Base-by-base conservation (phyloP, 1,284 basidiomycete species). In the Naganishia albida region DNA sequence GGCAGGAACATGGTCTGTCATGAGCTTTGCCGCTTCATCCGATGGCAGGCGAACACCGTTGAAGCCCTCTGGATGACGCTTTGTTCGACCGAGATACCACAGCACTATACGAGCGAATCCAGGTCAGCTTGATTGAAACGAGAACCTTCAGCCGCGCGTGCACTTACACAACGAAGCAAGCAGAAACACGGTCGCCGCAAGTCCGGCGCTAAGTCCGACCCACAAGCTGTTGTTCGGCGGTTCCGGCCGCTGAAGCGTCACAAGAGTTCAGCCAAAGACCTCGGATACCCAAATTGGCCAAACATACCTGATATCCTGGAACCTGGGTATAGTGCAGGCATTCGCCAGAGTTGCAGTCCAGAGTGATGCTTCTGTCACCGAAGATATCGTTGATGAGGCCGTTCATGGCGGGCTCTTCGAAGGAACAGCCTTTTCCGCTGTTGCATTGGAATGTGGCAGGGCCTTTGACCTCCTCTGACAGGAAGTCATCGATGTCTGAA, bases 371-470 rank as follows among this genome's bases (percentile, higher is more conserved):
- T 0, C 82, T 82, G 77, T 99, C 95, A 8, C 91, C 95, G 72
- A 99, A 98, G 69, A 99, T 88, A 70, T 89, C 88, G 73, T 88
- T 86, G 77, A 99, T 98, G 56, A 99, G 84, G 40, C 88, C 83
- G 75, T 98, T 96, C 95, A 98, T 97, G 0, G 90, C 92, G 0
- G 92, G 91, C 73, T 99, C 95, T 75, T 93, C 88, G 73, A 99
- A 99, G 67, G 83, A 85, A 80, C 94, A 98, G 63, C 81, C 76
- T 70, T 83, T 74, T 39, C 86, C 88, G 2, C 87, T 84, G 70
- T 84, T 87, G 81, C 94, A 96, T 65, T 85, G 87, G 80, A 98
- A 97, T 25, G 82, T 83, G 0, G 90, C 94, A 0, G 95, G 95
- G 0, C 95, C 95, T 68, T 86, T 88, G 78, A 98, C 96, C 72